phyloP scores from a whole-genome alignment of 2,329 filamentous ascomycete genomes.

The Penicillium sp. region DNA sequence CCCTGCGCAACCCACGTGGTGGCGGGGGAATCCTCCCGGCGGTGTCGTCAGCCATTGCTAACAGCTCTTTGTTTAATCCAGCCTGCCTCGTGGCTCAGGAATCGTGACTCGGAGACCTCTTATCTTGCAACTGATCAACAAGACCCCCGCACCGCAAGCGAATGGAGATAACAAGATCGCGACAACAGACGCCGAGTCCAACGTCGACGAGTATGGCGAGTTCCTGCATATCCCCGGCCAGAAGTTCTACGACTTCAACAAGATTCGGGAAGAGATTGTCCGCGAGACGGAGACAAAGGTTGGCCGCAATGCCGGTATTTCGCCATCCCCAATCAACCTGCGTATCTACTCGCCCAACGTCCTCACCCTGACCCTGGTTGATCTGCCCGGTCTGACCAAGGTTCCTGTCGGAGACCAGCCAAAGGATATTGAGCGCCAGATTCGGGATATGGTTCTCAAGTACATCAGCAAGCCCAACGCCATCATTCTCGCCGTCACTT shows the following conservation, averaged over 20 bases:
- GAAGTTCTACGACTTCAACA: slow-evolving; percentile 97
- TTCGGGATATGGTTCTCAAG: slow-evolving; percentile 96
- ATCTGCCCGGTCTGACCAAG: slow-evolving; percentile 94
- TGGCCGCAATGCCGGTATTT: slow-evolving; percentile 94
- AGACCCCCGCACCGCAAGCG: slow-evolving; percentile 60
- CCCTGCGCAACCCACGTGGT: slow-evolving; percentile 7
- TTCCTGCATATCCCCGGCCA: slow-evolving; percentile 97
- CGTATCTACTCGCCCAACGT: slow-evolving; percentile 99
- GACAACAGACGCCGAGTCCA: slow-evolving; percentile 81
- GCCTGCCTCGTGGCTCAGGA: slow-evolving; percentile 92
- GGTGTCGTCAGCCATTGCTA: slow-evolving; percentile 27
- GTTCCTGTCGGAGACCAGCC: slow-evolving; percentile 96
- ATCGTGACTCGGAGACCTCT: slow-evolving; percentile 96
- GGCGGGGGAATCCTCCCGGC: slow-evolving; percentile 16
- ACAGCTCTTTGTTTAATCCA: slow-evolving; percentile 43
- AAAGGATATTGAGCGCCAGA: slow-evolving; percentile 94
- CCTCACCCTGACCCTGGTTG: slow-evolving; percentile 92
- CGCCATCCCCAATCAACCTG: slow-evolving; percentile 93
- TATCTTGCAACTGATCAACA: slow-evolving; percentile 97
- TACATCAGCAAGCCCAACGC: slow-evolving; percentile 98
- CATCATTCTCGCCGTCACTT: slow-evolving; percentile 94
- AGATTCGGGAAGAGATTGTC: slow-evolving; percentile 96
- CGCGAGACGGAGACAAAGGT: slow-evolving; percentile 97
- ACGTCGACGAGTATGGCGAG: slow-evolving; percentile 96
- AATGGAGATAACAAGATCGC: slow-evolving; percentile 72